These are phyloP conservation scores for Tuber indicum DNA, from an alignment of 495 filamentous ascomycete genomes.

Conservation along the genomic window DNA sequence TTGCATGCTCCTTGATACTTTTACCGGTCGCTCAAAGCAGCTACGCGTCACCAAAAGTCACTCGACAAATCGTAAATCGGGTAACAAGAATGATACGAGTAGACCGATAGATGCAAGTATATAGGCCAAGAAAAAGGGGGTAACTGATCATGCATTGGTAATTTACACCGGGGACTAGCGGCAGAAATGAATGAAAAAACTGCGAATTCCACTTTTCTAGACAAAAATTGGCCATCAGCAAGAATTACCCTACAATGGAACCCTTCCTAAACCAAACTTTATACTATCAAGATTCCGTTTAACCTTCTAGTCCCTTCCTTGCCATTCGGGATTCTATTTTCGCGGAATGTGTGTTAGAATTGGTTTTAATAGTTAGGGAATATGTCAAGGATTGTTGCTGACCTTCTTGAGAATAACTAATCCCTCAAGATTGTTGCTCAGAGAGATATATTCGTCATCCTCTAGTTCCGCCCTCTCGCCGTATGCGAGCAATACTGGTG, in stretches of 20 bases:
- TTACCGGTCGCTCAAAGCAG: not conserved
- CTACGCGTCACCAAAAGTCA: not conserved
- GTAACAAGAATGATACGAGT: not conserved
- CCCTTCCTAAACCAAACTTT: not conserved
- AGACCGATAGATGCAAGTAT: too few species aligned
- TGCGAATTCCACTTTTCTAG: not conserved
- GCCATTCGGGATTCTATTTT: constrained; percentile 43
- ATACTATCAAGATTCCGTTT: not conserved
- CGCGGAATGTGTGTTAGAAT: constrained; percentile 11
- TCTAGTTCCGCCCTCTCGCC: constrained; percentile 95
- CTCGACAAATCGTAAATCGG: not conserved
- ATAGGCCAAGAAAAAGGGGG: not conserved
- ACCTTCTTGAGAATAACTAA: constrained; percentile 96
- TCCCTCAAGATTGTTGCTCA: constrained; percentile 86
- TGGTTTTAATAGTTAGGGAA: not conserved
- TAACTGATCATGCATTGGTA: not conserved
- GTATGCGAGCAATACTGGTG: constrained; percentile 83
- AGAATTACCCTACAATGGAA: not conserved
- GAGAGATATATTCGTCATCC: constrained; percentile 90
- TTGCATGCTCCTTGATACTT: not conserved
- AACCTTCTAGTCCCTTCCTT: constrained; percentile 31
- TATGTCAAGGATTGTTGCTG: constrained; percentile 35
- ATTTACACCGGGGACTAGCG: not conserved
- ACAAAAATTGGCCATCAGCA: not conserved
- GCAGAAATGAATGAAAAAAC: not conserved